Percentiles rank a stretch among this genome's conserved stretches.
phyloP scores from a whole-genome alignment of 202 grass and related monocot species.

The Sporobolus alterniflorus region DNA sequence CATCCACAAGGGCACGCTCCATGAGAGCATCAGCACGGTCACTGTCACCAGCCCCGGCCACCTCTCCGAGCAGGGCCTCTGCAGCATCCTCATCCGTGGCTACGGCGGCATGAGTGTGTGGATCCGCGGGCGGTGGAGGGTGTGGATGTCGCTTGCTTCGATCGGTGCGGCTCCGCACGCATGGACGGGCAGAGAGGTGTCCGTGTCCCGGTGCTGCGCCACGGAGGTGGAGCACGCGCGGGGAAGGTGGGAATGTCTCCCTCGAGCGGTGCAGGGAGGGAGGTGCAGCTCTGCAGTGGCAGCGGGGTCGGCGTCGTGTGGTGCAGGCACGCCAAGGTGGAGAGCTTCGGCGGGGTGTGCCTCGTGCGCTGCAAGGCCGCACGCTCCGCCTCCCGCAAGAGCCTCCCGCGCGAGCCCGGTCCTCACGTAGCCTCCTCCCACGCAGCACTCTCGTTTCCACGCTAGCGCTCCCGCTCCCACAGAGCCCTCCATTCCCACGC shows the following conservation, averaged over 20 bases:
- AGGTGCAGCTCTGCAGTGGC: slow-evolving; percentile 39
- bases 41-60: slow-evolving; percentile 53
- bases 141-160: slow-evolving; percentile 8
- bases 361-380: slow-evolving; percentile 45
- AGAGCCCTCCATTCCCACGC: too few species aligned
- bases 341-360: slow-evolving; percentile 62
- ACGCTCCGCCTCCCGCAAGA: slow-evolving; percentile 51
- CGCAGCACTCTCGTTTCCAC: too few species aligned
- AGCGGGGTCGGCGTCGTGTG: slow-evolving; percentile 22
- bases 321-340: slow-evolving; percentile 56
- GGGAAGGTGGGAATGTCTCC: slow-evolving; percentile 39
- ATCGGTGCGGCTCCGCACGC: slow-evolving; percentile 42
- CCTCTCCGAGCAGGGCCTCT: slow-evolving; percentile 42
- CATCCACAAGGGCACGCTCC: slow-evolving; percentile 60
- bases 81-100: slow-evolving; percentile 47
- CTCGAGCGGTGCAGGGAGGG: slow-evolving; percentile 53
- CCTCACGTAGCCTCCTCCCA: too few species aligned
- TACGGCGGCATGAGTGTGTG: neutral
- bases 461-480: too few species aligned
- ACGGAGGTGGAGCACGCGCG: slow-evolving; percentile 58
- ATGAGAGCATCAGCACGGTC: slow-evolving; percentile 37
- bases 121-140: slow-evolving; percentile 10
- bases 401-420: too few species aligned
- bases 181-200: slow-evolving; percentile 50
- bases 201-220: slow-evolving; percentile 44